phyloP scores from a whole-genome alignment of 2,329 filamentous ascomycete genomes.

The Botryotinia calthae region DNA sequence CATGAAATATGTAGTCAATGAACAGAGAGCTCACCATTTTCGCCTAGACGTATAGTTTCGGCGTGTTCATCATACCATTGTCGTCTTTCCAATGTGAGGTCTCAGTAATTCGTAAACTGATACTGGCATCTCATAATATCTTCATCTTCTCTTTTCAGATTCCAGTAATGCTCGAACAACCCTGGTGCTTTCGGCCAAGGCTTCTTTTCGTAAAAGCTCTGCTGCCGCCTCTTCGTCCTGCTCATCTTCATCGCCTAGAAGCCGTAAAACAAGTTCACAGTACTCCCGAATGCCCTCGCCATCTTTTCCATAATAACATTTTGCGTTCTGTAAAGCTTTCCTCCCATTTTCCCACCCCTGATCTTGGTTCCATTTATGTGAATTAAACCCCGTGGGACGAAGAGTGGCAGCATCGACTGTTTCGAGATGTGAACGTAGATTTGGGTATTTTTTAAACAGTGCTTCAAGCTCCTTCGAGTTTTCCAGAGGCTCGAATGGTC shows the following conservation, averaged over 20 bases:
- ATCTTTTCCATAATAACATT: slow-evolving; percentile 50
- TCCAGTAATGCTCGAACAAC: slow-evolving; percentile 51
- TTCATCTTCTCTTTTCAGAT: slow-evolving; percentile 39
- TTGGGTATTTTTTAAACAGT: slow-evolving; percentile 54
- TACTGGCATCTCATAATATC: not conserved
- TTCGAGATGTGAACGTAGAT: slow-evolving; percentile 47
- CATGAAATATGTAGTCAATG: not conserved
- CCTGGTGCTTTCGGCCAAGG: slow-evolving; percentile 43
- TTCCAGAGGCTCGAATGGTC: slow-evolving; percentile 54
- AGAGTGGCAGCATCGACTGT: slow-evolving; percentile 51
- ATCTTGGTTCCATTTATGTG: slow-evolving; percentile 53
- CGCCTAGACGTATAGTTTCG: not conserved
- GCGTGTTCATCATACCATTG: not conserved
- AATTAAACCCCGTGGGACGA: slow-evolving; percentile 39
- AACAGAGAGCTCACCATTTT: not conserved
- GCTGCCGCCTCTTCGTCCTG: slow-evolving; percentile 38
- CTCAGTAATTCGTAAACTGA: not conserved
- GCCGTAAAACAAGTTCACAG: slow-evolving; percentile 53
- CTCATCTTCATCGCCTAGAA: slow-evolving; percentile 43
- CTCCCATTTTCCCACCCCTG: slow-evolving; percentile 56
- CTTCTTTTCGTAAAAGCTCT: slow-evolving; percentile 46
- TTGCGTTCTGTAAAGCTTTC: slow-evolving; percentile 51
- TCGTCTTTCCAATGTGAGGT: not conserved
- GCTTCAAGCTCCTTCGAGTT: slow-evolving; percentile 48
- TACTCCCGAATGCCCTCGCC: slow-evolving; percentile 62